Conservation (phyloP, 2,329 filamentous ascomycete genomes). For the Calonectria honghensis region DNA sequence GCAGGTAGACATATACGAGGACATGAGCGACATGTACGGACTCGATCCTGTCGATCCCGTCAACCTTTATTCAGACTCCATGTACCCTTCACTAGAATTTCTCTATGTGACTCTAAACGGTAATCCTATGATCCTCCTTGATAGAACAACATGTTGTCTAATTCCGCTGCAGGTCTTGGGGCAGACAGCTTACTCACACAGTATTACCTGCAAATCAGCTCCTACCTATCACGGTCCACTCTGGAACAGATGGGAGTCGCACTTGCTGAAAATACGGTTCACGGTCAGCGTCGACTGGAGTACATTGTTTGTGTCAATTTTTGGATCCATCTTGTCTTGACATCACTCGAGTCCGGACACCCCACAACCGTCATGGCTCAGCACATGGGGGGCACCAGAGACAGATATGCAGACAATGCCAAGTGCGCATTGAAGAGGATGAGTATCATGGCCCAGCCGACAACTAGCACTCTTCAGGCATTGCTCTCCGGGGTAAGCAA, state of each 20-base stretch:
- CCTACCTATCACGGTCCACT: neutral
- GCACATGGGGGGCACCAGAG: conserved; percentile 19
- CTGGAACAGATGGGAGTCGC: conserved; percentile 11
- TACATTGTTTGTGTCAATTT: conserved; percentile 30
- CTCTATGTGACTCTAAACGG: conserved; percentile 20
- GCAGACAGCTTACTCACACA: conserved; percentile 12
- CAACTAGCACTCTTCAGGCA: conserved; percentile 12
- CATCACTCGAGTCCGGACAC: conserved; percentile 24
- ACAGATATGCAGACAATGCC: conserved; percentile 15
- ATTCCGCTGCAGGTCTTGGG: neutral
- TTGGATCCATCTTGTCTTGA: conserved; percentile 16
- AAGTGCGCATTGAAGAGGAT: conserved; percentile 14
- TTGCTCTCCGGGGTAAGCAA: conserved; percentile 17
- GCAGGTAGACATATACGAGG: neutral
- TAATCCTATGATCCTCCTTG: neutral
- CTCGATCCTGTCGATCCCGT: neutral
- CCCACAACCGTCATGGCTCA: conserved; percentile 11
- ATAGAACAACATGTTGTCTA: neutral
- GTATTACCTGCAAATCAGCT: conserved; percentile 11
- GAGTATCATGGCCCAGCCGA: conserved; percentile 4
- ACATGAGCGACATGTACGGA: neutral
- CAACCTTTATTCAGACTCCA: conserved; percentile 8
- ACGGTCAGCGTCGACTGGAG: conserved; percentile 22
- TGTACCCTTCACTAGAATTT: conserved; percentile 23
- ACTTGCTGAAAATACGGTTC: conserved; percentile 18